Evolutionary conservation across 805 yeast genomes (phyloP), one percentile per base, ranked within the genome.

Genomic region (Lipomyces mesembrius): DNA sequence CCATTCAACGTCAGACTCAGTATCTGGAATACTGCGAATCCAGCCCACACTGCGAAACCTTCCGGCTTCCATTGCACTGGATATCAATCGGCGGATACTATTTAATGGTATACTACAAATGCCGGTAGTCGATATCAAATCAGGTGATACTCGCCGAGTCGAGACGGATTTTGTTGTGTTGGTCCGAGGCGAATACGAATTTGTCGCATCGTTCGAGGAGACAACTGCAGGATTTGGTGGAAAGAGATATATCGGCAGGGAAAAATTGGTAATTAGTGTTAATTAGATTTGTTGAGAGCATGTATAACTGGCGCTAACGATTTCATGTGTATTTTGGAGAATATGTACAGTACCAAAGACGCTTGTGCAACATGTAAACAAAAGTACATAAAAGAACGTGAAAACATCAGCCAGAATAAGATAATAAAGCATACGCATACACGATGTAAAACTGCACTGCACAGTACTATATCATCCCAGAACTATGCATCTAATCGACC

Each of bases 181-280:
- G 51, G 93, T 90, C 63, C 82, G 83, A 57, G 98, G 98, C 1
- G 88, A 85, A 59, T 92, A 88, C 75, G 95, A 91, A 75, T 88
- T 97, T 89, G 91, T 93, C 0, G 83, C 84, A 0, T 76, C 86
- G 14, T 80, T 87, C 69, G 90, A 87, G 63, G 85, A 83, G 64
- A 52, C 74, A 37, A 63, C 64, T 14, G 65, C 63, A 20, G 74
- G 25, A 6, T 67, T 65, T 3, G 62, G n/a, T 9, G 71, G 71
- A n/a, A 54, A 29, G 25, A 35, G 65, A 34, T 65, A 61, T 51
- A 39, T 67, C 6, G 64, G 66, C 4, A 60, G 71, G 49, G 71
- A 68, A 1, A 68, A 68, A 37, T 29, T 68, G 17, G 62, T 68
- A 8, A 32, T 67, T 9, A 68, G 65, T 39, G 63, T 62, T 27